Percentiles rank a stretch among this genome's conserved stretches.
Evolutionary conservation across 164 flowering plant genomes (phyloP).

Genomic region (Vitis cinerea): DNA sequence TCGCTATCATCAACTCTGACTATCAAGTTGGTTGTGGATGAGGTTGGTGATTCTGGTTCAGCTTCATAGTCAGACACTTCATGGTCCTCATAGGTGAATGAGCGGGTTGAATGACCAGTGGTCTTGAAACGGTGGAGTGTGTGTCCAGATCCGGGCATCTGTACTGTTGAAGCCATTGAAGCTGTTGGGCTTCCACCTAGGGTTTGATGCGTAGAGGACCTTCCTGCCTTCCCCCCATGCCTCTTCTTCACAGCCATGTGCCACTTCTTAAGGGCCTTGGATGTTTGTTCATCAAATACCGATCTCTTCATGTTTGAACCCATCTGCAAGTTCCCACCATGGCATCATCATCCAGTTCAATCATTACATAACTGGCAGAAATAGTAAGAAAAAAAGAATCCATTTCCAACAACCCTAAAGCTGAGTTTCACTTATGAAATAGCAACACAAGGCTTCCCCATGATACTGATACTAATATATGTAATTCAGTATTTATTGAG

Average conservation of each 20-base stretch:
- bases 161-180: conserved; percentile 26
- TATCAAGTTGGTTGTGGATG: conserved; percentile 21
- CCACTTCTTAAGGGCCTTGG: conserved; percentile 67
- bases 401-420: too few relatives aligned
- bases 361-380: neutral
- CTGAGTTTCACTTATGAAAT: too few relatives aligned
- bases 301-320: conserved; percentile 63
- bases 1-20: conserved; percentile 24
- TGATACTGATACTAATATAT: neutral
- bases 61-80: conserved; percentile 43
- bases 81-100: conserved; percentile 26
- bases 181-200: conserved; percentile 30
- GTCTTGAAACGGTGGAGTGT: conserved; percentile 51
- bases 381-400: neutral
- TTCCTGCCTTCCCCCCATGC: conserved; percentile 29
- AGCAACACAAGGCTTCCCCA: neutral
- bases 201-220: conserved; percentile 25
- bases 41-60: conserved; percentile 26
- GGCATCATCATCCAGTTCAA: neutral
- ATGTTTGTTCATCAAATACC: conserved; percentile 61
- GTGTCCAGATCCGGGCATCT: conserved; percentile 21
- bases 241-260: conserved; percentile 53
- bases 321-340: conserved; percentile 40
- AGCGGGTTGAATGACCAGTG: conserved; percentile 48
- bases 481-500: neutral